Percentiles rank a stretch among this genome's conserved stretches.
Conservation (phyloP, 2,329 filamentous ascomycete species). For the Amylocarpus encephaloides region DNA sequence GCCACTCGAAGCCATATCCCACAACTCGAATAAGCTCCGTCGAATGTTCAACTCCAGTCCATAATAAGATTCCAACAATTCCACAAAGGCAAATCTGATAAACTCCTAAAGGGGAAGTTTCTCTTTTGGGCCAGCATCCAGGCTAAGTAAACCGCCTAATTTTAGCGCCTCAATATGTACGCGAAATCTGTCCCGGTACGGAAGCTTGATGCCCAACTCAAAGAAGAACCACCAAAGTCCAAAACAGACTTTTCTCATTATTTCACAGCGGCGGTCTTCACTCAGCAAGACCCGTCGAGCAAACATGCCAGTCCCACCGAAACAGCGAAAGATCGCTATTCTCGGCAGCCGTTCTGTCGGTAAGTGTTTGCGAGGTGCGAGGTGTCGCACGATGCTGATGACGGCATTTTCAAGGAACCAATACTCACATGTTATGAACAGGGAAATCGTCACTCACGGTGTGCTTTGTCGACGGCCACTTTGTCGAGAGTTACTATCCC, state of each 20-base stretch:
- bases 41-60: too few species aligned
- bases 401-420: background rate
- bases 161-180: background rate
- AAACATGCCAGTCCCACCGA: constrained; percentile 39
- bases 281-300: background rate
- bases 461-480: constrained; percentile 94
- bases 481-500: constrained; percentile 98
- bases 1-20: too few species aligned
- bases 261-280: background rate
- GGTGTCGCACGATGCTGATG: background rate
- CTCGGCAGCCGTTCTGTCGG: constrained; percentile 90
- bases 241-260: background rate
- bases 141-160: constrained; percentile 1
- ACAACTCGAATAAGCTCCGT: too few species aligned
- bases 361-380: constrained; percentile 38
- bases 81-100: too few species aligned
- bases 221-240: background rate
- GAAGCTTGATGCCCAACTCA: background rate
- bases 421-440: constrained; percentile 35
- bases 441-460: constrained; percentile 97
- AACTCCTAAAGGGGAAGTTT: too few species aligned
- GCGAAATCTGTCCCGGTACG: background rate
- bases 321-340: constrained; percentile 93
- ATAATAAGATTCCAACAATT: too few species aligned
- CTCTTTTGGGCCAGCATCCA: background rate